Evolutionary conservation across 2,329 filamentous ascomycete species (phyloP), one percentile per base, ranked within the genome.

Genomic region (Fusarium xyrophilum): DNA sequence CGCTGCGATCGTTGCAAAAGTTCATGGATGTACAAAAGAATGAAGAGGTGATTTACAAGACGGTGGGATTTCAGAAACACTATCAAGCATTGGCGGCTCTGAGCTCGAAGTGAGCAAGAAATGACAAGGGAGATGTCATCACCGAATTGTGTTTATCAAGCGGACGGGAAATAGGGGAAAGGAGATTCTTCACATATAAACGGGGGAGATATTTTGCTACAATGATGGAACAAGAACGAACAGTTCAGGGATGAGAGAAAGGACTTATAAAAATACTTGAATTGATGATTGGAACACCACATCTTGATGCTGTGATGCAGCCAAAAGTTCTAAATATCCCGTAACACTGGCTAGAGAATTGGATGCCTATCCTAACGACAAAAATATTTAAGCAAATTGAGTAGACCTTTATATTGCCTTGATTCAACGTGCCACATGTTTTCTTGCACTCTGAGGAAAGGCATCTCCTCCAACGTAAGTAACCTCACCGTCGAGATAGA

Each of bases 11-110:
- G 0, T 7, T 60, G 0, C 40, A 10, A 1, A 60, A 46, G 2
- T 62, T 62, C 5, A 46, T 60, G 46, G 43, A 60, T 3, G 11
- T 14, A 0, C 46, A 62, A 17, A 60, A 62, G 8, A 60, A 62
- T 3, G 40, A 53, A 14, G 33, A 5, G 8, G 32, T 62, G 2
- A 23, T 53, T 7, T 13, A 42, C 2, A 53, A 33, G 21, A 53
- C 60, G 35, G 5, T 25, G 1, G 23, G 12, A 4, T 60, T 33
- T 7, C 38, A 39, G 9, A 33, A 36, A 11, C 38, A 62, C 4
- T 62, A 52, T 14, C 27, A 52, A 35, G 33, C 38, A 4, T 35
- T 60, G 9, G 46, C 27, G 17, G 33, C 38, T 10, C 10, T 33
- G 7, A 7, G 25, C 23, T 27, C 9, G 2, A 59, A 55, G 32